Evolutionary conservation across 192 early-diverging fungal species (phyloP).

Genomic region (Coemansia sp.): DNA sequence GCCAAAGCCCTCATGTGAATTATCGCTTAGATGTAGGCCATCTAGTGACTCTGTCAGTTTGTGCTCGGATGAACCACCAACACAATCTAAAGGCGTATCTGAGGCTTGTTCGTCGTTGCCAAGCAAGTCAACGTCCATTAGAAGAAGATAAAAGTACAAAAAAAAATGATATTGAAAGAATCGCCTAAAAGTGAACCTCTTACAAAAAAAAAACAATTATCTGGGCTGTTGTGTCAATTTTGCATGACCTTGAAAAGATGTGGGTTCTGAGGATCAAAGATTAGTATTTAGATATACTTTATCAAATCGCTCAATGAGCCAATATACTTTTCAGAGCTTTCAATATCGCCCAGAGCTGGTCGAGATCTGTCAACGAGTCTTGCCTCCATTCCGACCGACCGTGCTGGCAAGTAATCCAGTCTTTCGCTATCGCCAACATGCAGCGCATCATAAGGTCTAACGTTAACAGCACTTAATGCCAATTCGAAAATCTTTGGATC

Average conservation of each 20-base stretch:
- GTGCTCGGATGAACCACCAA: not conserved
- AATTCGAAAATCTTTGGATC: constrained; percentile 58
- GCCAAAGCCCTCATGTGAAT: constrained; percentile 28
- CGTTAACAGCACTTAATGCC: constrained; percentile 45
- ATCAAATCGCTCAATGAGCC: constrained; percentile 15
- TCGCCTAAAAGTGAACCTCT: not conserved
- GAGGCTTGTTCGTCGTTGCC: not conserved
- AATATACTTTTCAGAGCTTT: constrained; percentile 25
- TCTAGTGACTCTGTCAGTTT: not conserved
- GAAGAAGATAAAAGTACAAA: not conserved
- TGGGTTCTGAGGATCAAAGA: not conserved
- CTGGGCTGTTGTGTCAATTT: too few species aligned
- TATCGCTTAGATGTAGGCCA: not conserved
- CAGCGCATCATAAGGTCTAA: constrained; percentile 55
- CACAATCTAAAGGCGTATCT: not conserved
- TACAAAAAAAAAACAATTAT: too few species aligned
- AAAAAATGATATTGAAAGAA: not conserved
- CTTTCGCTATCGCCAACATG: constrained; percentile 66
- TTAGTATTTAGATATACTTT: constrained; percentile 12
- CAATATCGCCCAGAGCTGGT: not conserved
- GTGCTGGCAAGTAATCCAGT: constrained; percentile 43
- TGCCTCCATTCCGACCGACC: constrained; percentile 42
- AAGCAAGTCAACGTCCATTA: constrained; percentile 7
- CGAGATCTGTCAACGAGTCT: constrained; percentile 29
- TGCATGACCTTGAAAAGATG: not conserved